Evolutionary conservation across 176 grass and related monocot genomes (phyloP).

Genomic region (Paspalum vaginatum): DNA sequence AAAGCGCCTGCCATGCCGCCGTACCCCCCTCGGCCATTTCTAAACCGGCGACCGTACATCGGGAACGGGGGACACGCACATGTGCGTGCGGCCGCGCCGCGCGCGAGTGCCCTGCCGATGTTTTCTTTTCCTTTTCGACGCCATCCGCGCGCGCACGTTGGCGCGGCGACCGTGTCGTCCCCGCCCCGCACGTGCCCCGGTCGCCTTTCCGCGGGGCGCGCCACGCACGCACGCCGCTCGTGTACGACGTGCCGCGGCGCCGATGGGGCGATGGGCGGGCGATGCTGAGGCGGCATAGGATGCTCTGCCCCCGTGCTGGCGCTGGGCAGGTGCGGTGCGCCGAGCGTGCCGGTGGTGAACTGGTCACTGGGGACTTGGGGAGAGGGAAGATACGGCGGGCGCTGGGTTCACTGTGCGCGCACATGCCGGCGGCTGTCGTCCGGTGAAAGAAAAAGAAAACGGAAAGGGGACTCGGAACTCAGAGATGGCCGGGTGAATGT

Average conservation of each 20-base stretch:
- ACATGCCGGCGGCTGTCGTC: too few relatives aligned
- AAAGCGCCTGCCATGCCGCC: background rate
- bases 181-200: constrained; percentile 9
- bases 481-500: background rate
- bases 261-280: background rate
- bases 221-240: background rate
- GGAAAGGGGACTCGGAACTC: too few relatives aligned
- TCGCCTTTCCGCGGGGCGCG: background rate
- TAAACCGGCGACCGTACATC: constrained; percentile 24
- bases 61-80: constrained; percentile 19
- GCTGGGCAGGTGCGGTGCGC: background rate
- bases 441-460: background rate
- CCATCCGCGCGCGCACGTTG: background rate
- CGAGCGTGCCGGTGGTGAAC: too few relatives aligned
- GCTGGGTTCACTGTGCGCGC: too few relatives aligned
- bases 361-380: too few relatives aligned
- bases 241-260: background rate
- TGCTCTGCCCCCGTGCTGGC: constrained; percentile 27
- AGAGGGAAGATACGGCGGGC: too few relatives aligned
- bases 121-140: background rate
- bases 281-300: constrained; percentile 35
- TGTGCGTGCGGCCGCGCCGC: background rate
- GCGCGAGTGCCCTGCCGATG: background rate
- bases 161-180: constrained; percentile 23
- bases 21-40: background rate